Conservation (phyloP, 2,329 filamentous ascomycete species). For the Aspergillus luchuensis region DNA sequence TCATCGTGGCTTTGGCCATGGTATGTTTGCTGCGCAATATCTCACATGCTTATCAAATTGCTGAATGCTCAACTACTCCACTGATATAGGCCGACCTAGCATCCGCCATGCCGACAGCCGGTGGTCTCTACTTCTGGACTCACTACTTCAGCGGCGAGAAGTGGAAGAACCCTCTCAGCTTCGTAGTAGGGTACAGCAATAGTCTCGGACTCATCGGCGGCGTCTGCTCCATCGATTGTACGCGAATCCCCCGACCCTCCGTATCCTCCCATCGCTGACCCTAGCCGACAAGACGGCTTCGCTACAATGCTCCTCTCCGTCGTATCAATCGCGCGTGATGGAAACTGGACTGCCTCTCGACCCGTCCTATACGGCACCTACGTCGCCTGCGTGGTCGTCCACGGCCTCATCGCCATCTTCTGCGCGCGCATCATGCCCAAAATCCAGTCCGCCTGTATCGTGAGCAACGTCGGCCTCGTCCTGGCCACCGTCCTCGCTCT, state of each 20-base stretch:
- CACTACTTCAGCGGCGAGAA: conserved; percentile 60
- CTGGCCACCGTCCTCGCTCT: conserved; percentile 58
- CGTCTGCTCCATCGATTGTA: conserved; percentile 62
- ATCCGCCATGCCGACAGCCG: conserved; percentile 59
- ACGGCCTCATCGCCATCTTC: conserved; percentile 57
- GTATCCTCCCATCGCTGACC: background rate
- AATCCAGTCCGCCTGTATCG: conserved; percentile 59
- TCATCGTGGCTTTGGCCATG: conserved; percentile 62
- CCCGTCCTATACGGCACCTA: conserved; percentile 61
- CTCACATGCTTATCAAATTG: background rate
- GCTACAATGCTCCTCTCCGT: conserved; percentile 50
- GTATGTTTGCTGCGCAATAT: conserved; percentile 39
- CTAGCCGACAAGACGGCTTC: conserved; percentile 18
- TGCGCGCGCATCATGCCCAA: conserved; percentile 60
- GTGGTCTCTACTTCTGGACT: conserved; percentile 62
- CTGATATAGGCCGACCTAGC: conserved; percentile 50
- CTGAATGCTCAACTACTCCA: background rate
- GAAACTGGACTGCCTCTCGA: conserved; percentile 57
- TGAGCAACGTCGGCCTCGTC: conserved; percentile 58
- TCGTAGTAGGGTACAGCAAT: conserved; percentile 63
- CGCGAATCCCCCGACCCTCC: conserved; percentile 10
- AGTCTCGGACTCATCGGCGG: conserved; percentile 62
- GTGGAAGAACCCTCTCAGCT: conserved; percentile 59
- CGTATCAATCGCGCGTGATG: conserved; percentile 59
- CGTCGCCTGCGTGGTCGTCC: conserved; percentile 54